A percentile compares a stretch with the other conserved stretches of the same genome.
phyloP scores from a whole-genome alignment of 208 protist species.

The Sergeia podlipaevii region DNA sequence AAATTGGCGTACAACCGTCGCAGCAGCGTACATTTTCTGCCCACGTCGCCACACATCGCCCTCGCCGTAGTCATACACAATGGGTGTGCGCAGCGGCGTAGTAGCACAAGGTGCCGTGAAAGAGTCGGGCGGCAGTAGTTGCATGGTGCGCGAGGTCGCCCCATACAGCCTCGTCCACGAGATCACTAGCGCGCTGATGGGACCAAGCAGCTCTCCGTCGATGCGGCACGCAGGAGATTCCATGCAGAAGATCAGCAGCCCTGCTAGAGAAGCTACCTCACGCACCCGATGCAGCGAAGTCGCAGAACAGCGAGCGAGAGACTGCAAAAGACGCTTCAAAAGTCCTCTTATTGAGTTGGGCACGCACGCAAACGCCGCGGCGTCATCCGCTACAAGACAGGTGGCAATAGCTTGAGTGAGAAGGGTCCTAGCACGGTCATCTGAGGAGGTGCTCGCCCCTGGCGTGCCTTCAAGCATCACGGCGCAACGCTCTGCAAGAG shows the following conservation, averaged over 20 bases:
- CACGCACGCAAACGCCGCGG: conserved; percentile 48
- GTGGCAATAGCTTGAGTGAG: conserved; percentile 29
- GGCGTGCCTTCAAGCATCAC: conserved; percentile 10
- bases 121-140: conserved; percentile 1
- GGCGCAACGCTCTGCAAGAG: conserved; percentile 15
- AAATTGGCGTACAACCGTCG: background rate
- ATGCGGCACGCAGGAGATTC: conserved; percentile 23
- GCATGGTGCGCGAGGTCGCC: background rate
- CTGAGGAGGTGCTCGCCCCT: too few relatives aligned
- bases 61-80: conserved; percentile 1
- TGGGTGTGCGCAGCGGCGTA: too few relatives aligned
- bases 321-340: conserved; percentile 36
- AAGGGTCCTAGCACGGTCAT: too few relatives aligned
- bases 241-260: conserved; percentile 53
- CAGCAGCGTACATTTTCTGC: background rate
- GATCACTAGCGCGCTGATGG: conserved; percentile 18
- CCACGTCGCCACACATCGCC: background rate
- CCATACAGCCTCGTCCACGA: conserved; percentile 32
- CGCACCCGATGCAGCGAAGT: conserved; percentile 26
- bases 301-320: conserved; percentile 19
- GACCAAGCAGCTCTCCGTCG: conserved; percentile 18
- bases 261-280: conserved; percentile 33
- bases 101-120: too few relatives aligned
- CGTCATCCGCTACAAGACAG: conserved; percentile 45
- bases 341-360: conserved; percentile 28